Percentiles rank a stretch among this genome's conserved stretches.
Conservation (phyloP, 306 rosid species). For the Cucurbita moschata region DNA sequence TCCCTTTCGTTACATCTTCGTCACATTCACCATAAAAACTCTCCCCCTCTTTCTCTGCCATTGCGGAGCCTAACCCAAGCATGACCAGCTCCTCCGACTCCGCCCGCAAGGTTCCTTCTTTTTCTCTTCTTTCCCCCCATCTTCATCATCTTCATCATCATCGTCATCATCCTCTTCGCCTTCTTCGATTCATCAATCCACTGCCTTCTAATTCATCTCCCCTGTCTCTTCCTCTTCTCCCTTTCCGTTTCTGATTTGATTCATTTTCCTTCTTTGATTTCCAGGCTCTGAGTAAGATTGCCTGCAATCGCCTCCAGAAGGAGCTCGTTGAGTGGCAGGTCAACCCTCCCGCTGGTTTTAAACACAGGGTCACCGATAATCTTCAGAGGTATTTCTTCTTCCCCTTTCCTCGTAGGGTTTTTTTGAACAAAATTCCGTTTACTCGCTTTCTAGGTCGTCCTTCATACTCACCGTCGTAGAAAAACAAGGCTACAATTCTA, state of each 20-base stretch:
- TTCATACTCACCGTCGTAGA: not conserved
- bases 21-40: not conserved
- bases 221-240: not conserved
- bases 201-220: not conserved
- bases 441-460: not conserved
- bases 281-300: constrained; percentile 89
- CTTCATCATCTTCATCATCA: not conserved
- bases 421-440: not conserved
- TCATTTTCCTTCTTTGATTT: not conserved
- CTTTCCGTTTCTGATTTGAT: not conserved
- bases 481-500: not conserved
- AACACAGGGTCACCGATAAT: constrained; percentile 92
- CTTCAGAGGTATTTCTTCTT: constrained; percentile 53
- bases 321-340: constrained; percentile 98
- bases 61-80: constrained; percentile 21
- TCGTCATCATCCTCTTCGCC: not conserved
- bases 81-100: constrained; percentile 93
- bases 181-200: not conserved
- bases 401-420: constrained; percentile 5
- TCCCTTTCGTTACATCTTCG: constrained; percentile 22
- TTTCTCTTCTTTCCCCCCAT: not conserved
- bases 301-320: constrained; percentile 97
- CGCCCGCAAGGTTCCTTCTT: constrained; percentile 50
- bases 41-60: constrained; percentile 7
- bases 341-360: constrained; percentile 88